These are phyloP conservation scores for Ilyonectria mors-panacis DNA, from an alignment of 2,329 filamentous ascomycete species.

Conservation along the genomic window DNA sequence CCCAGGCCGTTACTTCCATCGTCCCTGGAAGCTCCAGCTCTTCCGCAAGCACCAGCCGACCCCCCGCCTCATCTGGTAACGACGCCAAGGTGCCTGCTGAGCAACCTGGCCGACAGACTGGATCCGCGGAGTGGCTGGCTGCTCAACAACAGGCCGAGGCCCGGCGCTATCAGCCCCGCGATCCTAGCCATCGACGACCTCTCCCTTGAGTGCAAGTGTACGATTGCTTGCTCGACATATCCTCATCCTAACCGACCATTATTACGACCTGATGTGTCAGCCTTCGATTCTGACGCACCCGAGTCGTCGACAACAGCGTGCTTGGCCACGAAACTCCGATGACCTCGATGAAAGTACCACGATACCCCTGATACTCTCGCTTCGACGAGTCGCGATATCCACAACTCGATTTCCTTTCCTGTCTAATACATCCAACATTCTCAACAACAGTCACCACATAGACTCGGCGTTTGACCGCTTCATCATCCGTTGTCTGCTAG, in stretches of 20 bases:
- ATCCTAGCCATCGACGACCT: slow-evolving; percentile 60
- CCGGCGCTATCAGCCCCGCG: slow-evolving; percentile 60
- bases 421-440: slow-evolving; percentile 46
- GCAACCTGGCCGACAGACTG: slow-evolving; percentile 67
- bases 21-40: slow-evolving; percentile 64
- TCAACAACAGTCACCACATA: slow-evolving; percentile 52
- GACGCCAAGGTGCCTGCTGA: slow-evolving; percentile 75
- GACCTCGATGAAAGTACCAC: slow-evolving; percentile 47
- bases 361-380: slow-evolving; percentile 45
- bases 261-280: slow-evolving; percentile 15
- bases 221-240: slow-evolving; percentile 29
- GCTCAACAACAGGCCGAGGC: slow-evolving; percentile 61
- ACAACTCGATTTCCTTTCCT: slow-evolving; percentile 44
- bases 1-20: slow-evolving; percentile 79
- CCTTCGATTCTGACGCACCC: slow-evolving; percentile 3
- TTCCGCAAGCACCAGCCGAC: slow-evolving; percentile 38
- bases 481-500: slow-evolving; percentile 37
- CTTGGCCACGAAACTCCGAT: slow-evolving; percentile 39
- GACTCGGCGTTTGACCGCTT: slow-evolving; percentile 51
- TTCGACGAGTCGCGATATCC: slow-evolving; percentile 45
- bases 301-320: slow-evolving; percentile 33
- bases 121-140: slow-evolving; percentile 66
- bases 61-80: slow-evolving; percentile 55
- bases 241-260: slow-evolving; percentile 20
- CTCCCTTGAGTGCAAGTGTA: slow-evolving; percentile 49